Base-by-base conservation (phyloP, 2,329 filamentous ascomycete species). In the Epicoccum nigrum region DNA sequence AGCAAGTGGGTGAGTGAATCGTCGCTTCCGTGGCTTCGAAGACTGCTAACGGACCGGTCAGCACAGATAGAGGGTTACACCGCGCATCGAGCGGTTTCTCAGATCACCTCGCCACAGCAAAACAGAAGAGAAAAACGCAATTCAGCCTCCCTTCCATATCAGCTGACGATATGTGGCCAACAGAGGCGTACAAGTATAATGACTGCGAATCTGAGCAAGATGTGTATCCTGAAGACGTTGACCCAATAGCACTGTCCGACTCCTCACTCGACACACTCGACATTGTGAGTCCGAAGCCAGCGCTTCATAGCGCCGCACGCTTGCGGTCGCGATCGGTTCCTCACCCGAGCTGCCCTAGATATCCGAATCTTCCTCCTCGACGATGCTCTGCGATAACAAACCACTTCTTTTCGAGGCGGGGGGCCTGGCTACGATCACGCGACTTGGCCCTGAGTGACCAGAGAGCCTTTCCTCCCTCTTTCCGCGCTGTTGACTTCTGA, bases 301-400 rank as follows among this genome's bases (percentile, higher is more conserved):
- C n/a, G 4, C 8, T 4, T 2, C 3, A 3, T 17, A 7, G n/a
- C 21, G 5, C 16, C 20, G 27, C 32, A 16, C 8, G 4, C 23
- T 27, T 38, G 33, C 43, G 43, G 2, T 25, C 39, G n/a, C 20
- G 11, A 7, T 40, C 38, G 2, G n/a, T 19, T 15, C 23, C 28
- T 6, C 21, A 39, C 6, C 43, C 32, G 15, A 7, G 11, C 2
- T 2, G 13, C 4, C 15, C 74, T 59, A 79, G 43, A 73, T 76
- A 37, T 79, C 77, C 1, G 76, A 79, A 67, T 88, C 86, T 43
- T 87, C 86, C 67, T 90, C 88, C 70, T 89, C 88, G 50, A 87
- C 80, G 55, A 91, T 90, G 0, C 85, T 88, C 66, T 88, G 84
- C 21, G 81, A 79, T 34, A 88, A 72, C 15, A 90, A 67, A 1